Evolutionary conservation across 441 rosid species (phyloP).

Genomic region (Melastoma candidum): DNA sequence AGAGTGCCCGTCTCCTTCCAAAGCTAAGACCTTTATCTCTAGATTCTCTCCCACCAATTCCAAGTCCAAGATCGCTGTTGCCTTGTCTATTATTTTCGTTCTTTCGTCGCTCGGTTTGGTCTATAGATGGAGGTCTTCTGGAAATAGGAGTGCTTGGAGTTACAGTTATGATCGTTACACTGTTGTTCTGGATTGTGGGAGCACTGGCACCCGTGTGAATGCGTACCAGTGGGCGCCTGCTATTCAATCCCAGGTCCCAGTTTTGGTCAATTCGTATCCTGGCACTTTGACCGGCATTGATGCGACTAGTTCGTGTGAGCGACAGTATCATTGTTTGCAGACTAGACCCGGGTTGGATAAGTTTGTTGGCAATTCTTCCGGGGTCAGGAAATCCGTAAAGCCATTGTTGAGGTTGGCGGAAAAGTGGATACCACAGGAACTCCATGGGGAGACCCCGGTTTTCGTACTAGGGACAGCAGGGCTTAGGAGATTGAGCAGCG

Average conservation of each 20-base stretch:
- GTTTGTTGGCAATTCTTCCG: slow-evolving; percentile 36
- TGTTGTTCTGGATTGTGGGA: slow-evolving; percentile 59
- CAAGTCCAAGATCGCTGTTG: too few relatives aligned
- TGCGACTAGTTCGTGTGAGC: slow-evolving; percentile 20
- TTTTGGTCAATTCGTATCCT: slow-evolving; percentile 33
- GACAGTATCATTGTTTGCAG: slow-evolving; percentile 47
- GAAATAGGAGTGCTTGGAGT: too few relatives aligned
- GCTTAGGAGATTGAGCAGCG: slow-evolving; percentile 29
- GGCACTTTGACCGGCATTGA: slow-evolving; percentile 21
- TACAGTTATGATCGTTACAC: slow-evolving; percentile 2
- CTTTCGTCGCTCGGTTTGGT: too few relatives aligned
- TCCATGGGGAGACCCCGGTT: slow-evolving; percentile 38
- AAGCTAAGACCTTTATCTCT: too few relatives aligned
- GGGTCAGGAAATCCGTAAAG: slow-evolving; percentile 34
- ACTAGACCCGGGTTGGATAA: slow-evolving; percentile 57
- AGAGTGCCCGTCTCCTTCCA: too few relatives aligned
- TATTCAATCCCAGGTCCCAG: slow-evolving; percentile 20
- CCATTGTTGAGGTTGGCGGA: slow-evolving; percentile 36
- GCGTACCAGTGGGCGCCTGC: slow-evolving; percentile 37
- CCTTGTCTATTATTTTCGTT: too few relatives aligned
- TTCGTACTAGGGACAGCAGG: slow-evolving; percentile 58
- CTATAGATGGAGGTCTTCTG: too few relatives aligned
- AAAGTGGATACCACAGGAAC: slow-evolving; percentile 34
- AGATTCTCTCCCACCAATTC: too few relatives aligned
- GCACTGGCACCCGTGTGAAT: slow-evolving; percentile 50